phyloP scores from a whole-genome alignment of 345 rosid genomes.

The Populus alba region DNA sequence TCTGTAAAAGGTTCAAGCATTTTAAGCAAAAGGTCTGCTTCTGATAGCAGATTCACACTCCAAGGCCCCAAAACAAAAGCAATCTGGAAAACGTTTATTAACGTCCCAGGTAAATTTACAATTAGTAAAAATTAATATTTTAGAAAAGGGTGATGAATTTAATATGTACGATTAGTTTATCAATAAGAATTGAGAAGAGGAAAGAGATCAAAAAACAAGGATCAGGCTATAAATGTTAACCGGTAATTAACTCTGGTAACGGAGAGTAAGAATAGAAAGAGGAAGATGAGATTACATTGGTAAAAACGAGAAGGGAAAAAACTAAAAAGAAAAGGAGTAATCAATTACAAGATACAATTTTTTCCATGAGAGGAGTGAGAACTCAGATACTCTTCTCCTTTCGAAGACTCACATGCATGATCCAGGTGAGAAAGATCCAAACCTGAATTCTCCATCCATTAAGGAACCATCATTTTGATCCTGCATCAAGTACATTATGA shows the following conservation, averaged over 20 bases:
- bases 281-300: slow-evolving; percentile 6
- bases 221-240: slow-evolving; percentile 21
- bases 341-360: slow-evolving; percentile 30
- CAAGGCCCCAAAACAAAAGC: background rate
- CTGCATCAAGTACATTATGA: slow-evolving; percentile 35
- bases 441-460: slow-evolving; percentile 56
- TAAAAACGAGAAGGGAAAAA: background rate
- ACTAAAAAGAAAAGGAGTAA: background rate
- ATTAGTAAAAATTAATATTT: background rate
- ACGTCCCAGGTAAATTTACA: background rate
- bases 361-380: slow-evolving; percentile 16
- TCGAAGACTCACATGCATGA: slow-evolving; percentile 38
- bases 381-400: slow-evolving; percentile 3
- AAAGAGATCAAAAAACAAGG: slow-evolving; percentile 4
- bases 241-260: slow-evolving; percentile 17
- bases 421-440: slow-evolving; percentile 49
- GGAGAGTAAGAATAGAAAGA: background rate
- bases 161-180: slow-evolving; percentile 2
- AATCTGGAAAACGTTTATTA: background rate
- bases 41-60: background rate
- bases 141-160: background rate
- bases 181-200: background rate
- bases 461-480: slow-evolving; percentile 37
- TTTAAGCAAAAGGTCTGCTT: background rate
- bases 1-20: background rate